Percentiles rank a stretch among this genome's conserved stretches.
phyloP scores from a whole-genome alignment of 2,329 filamentous ascomycete species.

The Ceratocystis diversiconidia region DNA sequence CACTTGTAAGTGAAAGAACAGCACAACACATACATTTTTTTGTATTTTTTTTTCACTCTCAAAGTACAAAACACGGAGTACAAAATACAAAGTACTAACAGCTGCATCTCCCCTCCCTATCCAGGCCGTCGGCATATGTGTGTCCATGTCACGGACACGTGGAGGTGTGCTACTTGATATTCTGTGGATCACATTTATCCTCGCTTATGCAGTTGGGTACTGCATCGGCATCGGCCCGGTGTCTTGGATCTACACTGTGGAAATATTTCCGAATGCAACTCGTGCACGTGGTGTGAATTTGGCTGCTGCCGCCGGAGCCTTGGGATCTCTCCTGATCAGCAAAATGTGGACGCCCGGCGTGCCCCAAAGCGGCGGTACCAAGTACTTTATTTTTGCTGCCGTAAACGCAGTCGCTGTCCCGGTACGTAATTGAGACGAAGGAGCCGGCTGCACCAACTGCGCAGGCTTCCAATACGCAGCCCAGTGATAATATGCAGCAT shows the following conservation, averaged over 20 bases:
- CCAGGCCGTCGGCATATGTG: slow-evolving; percentile 26
- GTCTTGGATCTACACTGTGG: slow-evolving; percentile 45
- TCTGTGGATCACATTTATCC: slow-evolving; percentile 40
- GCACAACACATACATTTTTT: slow-evolving; percentile 29
- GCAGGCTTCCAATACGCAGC: neutral
- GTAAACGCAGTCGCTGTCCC: slow-evolving; percentile 36
- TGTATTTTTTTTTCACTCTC: too few species aligned
- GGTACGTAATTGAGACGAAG: slow-evolving; percentile 22
- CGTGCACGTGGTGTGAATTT: slow-evolving; percentile 43
- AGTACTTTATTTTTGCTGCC: slow-evolving; percentile 45
- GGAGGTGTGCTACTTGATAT: slow-evolving; percentile 28
- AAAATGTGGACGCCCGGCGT: slow-evolving; percentile 32
- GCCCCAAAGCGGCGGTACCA: slow-evolving; percentile 31
- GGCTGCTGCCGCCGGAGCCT: slow-evolving; percentile 38
- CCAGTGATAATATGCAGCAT: neutral
- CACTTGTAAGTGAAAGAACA: slow-evolving; percentile 31
- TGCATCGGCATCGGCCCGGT: slow-evolving; percentile 43
- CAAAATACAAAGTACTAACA: neutral
- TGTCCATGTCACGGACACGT: neutral
- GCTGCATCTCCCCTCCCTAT: slow-evolving; percentile 25
- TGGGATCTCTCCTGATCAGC: slow-evolving; percentile 40
- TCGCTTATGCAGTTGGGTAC: slow-evolving; percentile 44
- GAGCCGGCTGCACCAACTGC: neutral
- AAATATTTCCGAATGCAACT: slow-evolving; percentile 46
- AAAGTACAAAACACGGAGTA: neutral